These are phyloP conservation scores for Botrytis paeoniae DNA, from an alignment of 2,329 filamentous ascomycete species.

Conservation along the genomic window DNA sequence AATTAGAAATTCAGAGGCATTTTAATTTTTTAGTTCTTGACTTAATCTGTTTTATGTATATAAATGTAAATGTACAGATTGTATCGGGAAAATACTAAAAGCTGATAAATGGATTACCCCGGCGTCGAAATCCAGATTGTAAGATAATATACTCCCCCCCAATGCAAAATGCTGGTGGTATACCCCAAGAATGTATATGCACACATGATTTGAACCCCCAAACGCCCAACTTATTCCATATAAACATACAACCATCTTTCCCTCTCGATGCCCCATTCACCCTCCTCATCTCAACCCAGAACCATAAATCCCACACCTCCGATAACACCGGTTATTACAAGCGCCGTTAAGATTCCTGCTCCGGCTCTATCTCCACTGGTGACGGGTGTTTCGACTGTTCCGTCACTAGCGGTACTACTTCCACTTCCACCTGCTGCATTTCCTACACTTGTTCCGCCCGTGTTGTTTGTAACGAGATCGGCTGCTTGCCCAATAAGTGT, in stretches of 20 bases:
- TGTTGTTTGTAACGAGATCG: conserved; percentile 46
- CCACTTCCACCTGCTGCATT: conserved; percentile 32
- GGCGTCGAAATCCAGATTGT: not conserved
- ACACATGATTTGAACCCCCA: not conserved
- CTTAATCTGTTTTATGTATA: not conserved
- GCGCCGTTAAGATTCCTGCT: conserved; percentile 61
- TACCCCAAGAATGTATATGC: not conserved
- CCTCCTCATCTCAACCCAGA: conserved; percentile 10
- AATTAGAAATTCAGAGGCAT: no score
- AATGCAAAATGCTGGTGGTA: not conserved
- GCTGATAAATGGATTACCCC: not conserved
- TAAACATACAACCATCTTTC: conserved; percentile 6
- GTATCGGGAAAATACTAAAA: not conserved
- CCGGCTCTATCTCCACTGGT: conserved; percentile 61
- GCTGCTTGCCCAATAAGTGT: conserved; percentile 50
- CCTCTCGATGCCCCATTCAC: not conserved
- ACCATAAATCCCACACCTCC: conserved; percentile 55
- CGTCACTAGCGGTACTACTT: conserved; percentile 8
- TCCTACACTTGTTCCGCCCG: conserved; percentile 55
- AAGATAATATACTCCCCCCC: not conserved
- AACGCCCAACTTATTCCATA: not conserved
- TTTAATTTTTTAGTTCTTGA: not conserved
- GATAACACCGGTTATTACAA: conserved; percentile 50
- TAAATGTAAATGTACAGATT: not conserved
- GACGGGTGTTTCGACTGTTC: conserved; percentile 24